phyloP scores from a whole-genome alignment of 352 stramenopile species.

The Phytophthora cryptogea region DNA sequence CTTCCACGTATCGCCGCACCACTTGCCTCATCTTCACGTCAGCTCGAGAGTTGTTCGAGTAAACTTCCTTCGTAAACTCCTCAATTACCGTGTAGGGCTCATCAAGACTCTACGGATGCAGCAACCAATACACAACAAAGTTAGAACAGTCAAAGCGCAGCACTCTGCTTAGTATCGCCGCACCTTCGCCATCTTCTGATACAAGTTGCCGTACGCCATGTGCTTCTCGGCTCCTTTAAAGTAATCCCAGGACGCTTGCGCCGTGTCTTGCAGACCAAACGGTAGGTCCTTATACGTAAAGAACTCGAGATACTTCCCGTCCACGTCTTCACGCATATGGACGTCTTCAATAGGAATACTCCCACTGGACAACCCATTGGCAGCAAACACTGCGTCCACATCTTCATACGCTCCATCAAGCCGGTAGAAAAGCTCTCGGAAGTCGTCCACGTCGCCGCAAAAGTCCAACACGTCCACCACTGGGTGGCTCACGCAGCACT shows the following conservation, averaged over 20 bases:
- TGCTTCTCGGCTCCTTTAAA: constrained; percentile 43
- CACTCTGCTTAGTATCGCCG: not conserved
- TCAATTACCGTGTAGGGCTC: constrained; percentile 17
- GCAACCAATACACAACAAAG: not conserved
- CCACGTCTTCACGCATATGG: constrained; percentile 26
- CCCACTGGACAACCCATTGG: constrained; percentile 22
- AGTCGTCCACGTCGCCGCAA: constrained; percentile 25
- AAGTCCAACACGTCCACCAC: constrained; percentile 24
- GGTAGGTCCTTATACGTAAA: constrained; percentile 39
- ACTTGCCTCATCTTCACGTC: constrained; percentile 32
- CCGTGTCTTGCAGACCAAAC: constrained; percentile 39
- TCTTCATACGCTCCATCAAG: constrained; percentile 26
- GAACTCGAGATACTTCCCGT: constrained; percentile 36
- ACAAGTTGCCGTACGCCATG: constrained; percentile 32
- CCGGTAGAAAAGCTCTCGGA: constrained; percentile 21
- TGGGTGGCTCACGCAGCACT: constrained; percentile 14
- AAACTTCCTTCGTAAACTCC: constrained; percentile 30
- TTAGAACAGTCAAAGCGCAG: not conserved
- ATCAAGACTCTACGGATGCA: constrained; percentile 9
- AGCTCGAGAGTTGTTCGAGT: constrained; percentile 25
- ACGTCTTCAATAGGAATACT: constrained; percentile 22
- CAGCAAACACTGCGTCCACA: constrained; percentile 19
- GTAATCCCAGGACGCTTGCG: constrained; percentile 38
- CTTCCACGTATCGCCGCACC: constrained; percentile 21
- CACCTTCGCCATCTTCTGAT: constrained; percentile 35